A percentile compares a stretch with the other conserved stretches of the same genome.
Conservation (phyloP, 257 asterid species). For the Solanum paucissectum region DNA sequence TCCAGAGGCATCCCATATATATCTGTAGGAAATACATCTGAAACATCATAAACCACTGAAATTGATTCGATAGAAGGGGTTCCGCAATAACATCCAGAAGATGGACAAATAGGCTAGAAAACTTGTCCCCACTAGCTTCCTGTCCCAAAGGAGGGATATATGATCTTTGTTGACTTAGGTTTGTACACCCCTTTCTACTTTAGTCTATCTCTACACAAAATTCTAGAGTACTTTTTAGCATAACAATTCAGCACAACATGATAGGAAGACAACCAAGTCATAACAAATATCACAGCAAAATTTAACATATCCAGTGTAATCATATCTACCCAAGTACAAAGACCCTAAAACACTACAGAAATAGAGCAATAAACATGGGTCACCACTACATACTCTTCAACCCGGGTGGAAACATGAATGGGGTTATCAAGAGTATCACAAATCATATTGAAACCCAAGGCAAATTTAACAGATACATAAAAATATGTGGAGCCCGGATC, state of each 20-base stretch:
- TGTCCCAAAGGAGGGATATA: too few species aligned
- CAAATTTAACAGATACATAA: neutral
- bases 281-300: neutral
- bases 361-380: too few species aligned
- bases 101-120: too few species aligned
- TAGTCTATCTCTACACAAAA: too few species aligned
- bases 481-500: neutral
- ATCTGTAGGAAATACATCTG: neutral
- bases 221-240: too few species aligned
- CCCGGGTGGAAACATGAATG: neutral
- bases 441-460: neutral
- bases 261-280: neutral
- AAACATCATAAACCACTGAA: neutral
- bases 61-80: neutral
- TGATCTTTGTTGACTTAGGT: too few species aligned
- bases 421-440: neutral
- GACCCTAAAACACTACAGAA: neutral
- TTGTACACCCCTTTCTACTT: too few species aligned
- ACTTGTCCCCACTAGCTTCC: too few species aligned
- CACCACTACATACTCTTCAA: neutral
- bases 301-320: too few species aligned
- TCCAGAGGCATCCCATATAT: neutral
- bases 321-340: neutral
- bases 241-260: too few species aligned
- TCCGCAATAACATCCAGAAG: too few species aligned